phyloP scores from a whole-genome alignment of 2,329 filamentous ascomycete species.

The Magnaporthiopsis incrustans region DNA sequence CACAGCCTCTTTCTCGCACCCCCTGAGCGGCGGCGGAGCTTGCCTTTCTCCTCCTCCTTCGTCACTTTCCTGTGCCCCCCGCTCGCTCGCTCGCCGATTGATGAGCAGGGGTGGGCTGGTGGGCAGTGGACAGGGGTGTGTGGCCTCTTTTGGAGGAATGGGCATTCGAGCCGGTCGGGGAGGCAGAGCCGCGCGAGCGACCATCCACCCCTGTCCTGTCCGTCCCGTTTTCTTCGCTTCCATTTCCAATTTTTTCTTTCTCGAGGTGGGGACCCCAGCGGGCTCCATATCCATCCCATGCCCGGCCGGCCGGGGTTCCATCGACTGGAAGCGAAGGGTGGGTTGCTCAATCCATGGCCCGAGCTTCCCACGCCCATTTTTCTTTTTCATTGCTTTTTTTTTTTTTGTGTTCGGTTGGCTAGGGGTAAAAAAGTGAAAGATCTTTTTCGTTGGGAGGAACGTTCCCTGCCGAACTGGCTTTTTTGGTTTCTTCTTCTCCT shows the following conservation, averaged over 20 bases:
- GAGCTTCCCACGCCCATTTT: not conserved
- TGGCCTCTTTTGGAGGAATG: not conserved
- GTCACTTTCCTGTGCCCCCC: too few relatives aligned
- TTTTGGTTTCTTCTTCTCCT: not conserved
- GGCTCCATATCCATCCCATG: not conserved
- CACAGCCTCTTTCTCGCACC: not conserved
- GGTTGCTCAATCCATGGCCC: not conserved
- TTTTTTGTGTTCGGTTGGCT: not conserved
- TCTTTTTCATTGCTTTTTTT: not conserved
- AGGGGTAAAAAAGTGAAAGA: not conserved
- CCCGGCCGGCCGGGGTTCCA: not conserved
- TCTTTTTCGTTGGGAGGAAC: too few relatives aligned
- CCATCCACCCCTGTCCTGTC: not conserved
- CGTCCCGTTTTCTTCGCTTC: not conserved
- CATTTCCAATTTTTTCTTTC: not conserved
- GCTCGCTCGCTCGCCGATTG: too few relatives aligned
- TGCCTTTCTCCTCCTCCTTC: too few relatives aligned
- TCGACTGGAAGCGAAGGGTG: not conserved
- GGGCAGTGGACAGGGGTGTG: not conserved
- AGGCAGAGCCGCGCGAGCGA: not conserved
- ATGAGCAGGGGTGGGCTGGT: too few relatives aligned
- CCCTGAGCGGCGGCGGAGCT: not conserved
- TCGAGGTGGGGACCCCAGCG: too few relatives aligned
- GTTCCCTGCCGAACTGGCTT: not conserved
- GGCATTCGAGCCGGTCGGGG: not conserved